Base-by-base conservation (phyloP, 2,329 filamentous ascomycete genomes). In the Penicillium nordicum region DNA sequence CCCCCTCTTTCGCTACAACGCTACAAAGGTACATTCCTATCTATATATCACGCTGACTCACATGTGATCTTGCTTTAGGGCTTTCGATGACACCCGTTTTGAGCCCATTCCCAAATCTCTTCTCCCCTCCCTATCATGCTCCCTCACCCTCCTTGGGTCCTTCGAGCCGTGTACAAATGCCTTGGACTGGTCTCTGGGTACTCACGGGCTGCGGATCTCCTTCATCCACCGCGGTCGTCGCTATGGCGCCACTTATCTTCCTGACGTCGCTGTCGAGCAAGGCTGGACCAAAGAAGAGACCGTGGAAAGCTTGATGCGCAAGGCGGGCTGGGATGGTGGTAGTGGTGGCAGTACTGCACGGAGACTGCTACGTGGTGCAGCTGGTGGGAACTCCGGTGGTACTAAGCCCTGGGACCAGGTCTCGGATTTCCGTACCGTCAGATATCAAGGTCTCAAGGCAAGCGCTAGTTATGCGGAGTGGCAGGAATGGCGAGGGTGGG, bases 251-350 rank as follows among this genome's bases (percentile, higher is more conserved):
- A 97, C 94, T 0, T 99, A 97, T 69, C 82, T 99, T 14, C 94
- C 94, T 0, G 90, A 97, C 70, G 92, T 99, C 6, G 89, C 93
- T 10, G 79, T 83, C 1, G 94, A 99, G 79, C 94, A 97, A 72
- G 92, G 90, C 16, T 99, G 94, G 94, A 90, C 84, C 11, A 92
- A 94, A 74, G 92, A 97, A 71, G 90, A 97, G 80, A 90, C 93
- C 0, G 74, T 99, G 3, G 82, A 92, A 52, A 95, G 90, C 74
- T 77, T 97, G 69, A 94, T 97, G 88, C 83, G 90, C 57, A 99
- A 99, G 80, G 92, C 92, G 0, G 94, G 94, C 1, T 99, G 92
- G 92, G 82, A 82, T 56, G 92, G 91, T 1, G 74, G 76, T 43
- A 77, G 67, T 43, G 77, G 67, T 6, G 63, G 72, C 16, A 69